These are phyloP conservation scores for Dalbergia cultrata DNA, from an alignment of 306 rosid species.

Conservation along the genomic window DNA sequence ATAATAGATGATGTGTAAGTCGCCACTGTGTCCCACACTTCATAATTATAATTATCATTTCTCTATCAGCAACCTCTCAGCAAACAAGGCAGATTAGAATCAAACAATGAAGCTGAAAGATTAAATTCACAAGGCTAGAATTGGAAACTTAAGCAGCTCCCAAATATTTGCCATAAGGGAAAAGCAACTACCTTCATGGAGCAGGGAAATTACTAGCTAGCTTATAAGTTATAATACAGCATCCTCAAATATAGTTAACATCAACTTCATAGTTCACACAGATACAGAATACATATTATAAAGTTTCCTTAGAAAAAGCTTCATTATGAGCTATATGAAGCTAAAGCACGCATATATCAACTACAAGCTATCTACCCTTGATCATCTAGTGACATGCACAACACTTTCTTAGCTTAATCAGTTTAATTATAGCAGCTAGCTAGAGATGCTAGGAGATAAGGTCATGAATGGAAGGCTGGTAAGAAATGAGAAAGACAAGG, in stretches of 20 bases:
- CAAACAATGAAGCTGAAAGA: neutral
- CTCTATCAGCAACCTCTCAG: neutral
- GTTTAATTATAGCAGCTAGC: neutral
- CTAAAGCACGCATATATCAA: neutral
- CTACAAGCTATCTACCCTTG: neutral
- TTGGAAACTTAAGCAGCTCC: slow-evolving; percentile 15
- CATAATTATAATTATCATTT: no score
- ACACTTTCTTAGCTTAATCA: neutral
- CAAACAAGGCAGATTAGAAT: neutral
- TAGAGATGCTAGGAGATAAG: slow-evolving; percentile 45
- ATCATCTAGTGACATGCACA: slow-evolving; percentile 24
- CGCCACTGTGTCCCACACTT: no score
- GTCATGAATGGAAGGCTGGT: slow-evolving; percentile 69
- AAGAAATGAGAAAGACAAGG: slow-evolving; percentile 71
- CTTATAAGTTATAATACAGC: neutral
- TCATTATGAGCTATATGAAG: slow-evolving; percentile 15
- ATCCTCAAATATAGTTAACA: slow-evolving; percentile 3
- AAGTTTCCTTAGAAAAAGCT: slow-evolving; percentile 31
- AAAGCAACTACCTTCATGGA: neutral
- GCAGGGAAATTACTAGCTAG: neutral
- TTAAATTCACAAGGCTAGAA: neutral
- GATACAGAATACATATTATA: neutral
- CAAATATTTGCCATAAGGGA: neutral
- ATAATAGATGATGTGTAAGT: no score
- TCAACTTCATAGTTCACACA: slow-evolving; percentile 11